These are phyloP conservation scores for Sclerospora graminicola DNA, from an alignment of 352 stramenopile species.

Conservation along the genomic window DNA sequence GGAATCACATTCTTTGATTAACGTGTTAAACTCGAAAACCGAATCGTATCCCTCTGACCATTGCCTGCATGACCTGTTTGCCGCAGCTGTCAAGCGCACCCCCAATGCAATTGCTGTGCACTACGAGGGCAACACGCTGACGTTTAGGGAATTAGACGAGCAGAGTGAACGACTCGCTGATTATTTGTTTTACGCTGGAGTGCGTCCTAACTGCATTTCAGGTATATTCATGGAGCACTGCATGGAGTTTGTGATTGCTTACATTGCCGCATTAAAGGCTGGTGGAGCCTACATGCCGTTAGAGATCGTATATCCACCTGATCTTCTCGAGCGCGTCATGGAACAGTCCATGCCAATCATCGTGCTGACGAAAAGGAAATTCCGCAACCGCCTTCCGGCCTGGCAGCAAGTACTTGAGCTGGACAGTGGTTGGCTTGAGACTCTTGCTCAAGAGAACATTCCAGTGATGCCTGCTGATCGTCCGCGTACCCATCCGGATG, in stretches of 20 bases:
- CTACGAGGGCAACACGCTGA: constrained; percentile 49
- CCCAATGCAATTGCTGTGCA: too few relatives aligned
- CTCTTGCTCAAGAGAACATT: constrained; percentile 18
- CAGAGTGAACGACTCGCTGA: too few relatives aligned
- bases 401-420: constrained; percentile 65
- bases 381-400: constrained; percentile 44
- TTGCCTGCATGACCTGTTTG: constrained; percentile 80
- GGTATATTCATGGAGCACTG: constrained; percentile 89
- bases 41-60: constrained; percentile 52
- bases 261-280: constrained; percentile 86
- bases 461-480: constrained; percentile 42
- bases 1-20: constrained; percentile 38
- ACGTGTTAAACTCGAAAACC: constrained; percentile 37
- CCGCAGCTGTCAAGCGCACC: constrained; percentile 51
- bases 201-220: too few relatives aligned
- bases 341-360: constrained; percentile 81
- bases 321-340: constrained; percentile 85
- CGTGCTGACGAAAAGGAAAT: constrained; percentile 78
- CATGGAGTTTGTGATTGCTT: constrained; percentile 86
- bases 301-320: constrained; percentile 84
- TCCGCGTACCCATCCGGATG: constrained; percentile 62
- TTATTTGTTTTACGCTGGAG: constrained; percentile 48
- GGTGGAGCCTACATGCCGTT: constrained; percentile 87
- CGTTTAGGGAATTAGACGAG: constrained; percentile 61
- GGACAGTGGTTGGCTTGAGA: constrained; percentile 43